Evolutionary conservation across 169 alveolate species (phyloP).

Genomic region (Cryptosporidium viatorum): DNA sequence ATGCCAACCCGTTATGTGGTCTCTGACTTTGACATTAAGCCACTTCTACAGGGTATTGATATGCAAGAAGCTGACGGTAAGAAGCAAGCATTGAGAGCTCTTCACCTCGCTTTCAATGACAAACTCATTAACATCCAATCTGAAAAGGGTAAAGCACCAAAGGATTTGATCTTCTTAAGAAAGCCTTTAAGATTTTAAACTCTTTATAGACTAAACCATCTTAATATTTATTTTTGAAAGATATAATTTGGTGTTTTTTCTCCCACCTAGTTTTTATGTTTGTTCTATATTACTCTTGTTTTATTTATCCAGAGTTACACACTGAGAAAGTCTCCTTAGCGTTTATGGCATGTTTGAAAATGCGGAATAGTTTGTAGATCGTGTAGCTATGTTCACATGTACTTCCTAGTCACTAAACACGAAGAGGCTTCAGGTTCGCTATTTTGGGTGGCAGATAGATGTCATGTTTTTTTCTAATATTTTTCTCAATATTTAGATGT

Average conservation of each 20-base stretch:
- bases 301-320: not conserved
- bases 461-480: no score
- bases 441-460: not conserved
- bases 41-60: slow-evolving; percentile 64
- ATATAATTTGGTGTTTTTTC: not conserved
- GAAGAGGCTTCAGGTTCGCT: not conserved
- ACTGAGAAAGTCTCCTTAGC: not conserved
- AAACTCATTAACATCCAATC: slow-evolving; percentile 62
- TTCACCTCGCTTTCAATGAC: slow-evolving; percentile 57
- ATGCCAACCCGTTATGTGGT: slow-evolving; percentile 96
- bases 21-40: slow-evolving; percentile 45
- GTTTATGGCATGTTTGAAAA: no score
- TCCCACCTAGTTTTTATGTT: not conserved
- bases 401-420: no score
- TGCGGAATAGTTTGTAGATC: not conserved
- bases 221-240: not conserved
- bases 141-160: slow-evolving; percentile 75
- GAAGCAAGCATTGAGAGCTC: slow-evolving; percentile 67
- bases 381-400: no score
- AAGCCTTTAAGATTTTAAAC: slow-evolving; percentile 66
- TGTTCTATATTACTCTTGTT: not conserved
- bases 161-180: slow-evolving; percentile 74
- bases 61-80: slow-evolving; percentile 75
- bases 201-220: slow-evolving; percentile 12
- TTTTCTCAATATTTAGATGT: not conserved